Evolutionary conservation across 2,329 filamentous ascomycete species (phyloP).

Genomic region (Arthroderma sp.): DNA sequence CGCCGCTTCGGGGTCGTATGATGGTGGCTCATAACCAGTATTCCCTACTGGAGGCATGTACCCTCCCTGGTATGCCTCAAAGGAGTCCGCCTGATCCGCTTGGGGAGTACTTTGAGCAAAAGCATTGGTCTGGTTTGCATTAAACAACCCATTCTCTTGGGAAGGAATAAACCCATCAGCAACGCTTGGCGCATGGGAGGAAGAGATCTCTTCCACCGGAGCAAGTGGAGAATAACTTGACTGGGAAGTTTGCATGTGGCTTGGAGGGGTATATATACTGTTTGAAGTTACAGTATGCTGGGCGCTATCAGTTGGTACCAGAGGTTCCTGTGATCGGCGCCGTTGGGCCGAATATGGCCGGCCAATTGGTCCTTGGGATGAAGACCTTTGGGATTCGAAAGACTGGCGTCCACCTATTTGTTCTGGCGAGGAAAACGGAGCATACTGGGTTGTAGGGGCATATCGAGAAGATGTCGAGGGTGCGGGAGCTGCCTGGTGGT

Average conservation of each 20-base stretch:
- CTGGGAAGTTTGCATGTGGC: conserved; percentile 14
- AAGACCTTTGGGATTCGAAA: conserved; percentile 33
- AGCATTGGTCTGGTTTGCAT: background rate
- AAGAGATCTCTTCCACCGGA: conserved; percentile 26
- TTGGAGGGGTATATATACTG: conserved; percentile 14
- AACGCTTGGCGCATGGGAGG: conserved; percentile 13
- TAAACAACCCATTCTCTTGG: conserved; percentile 3
- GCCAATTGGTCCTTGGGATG: conserved; percentile 20
- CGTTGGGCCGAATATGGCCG: conserved; percentile 19
- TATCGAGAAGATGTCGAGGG: conserved; percentile 28
- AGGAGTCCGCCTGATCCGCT: too few relatives aligned
- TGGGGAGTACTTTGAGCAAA: background rate
- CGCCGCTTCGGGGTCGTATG: conserved; percentile 30
- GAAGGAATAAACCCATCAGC: conserved; percentile 2
- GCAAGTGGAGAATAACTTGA: conserved; percentile 26
- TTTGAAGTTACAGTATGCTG: conserved; percentile 19
- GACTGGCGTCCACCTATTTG: conserved; percentile 37
- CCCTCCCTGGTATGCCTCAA: background rate
- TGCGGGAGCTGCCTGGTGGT: conserved; percentile 20
- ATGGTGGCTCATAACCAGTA: conserved; percentile 21
- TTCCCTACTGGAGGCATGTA: conserved; percentile 21
- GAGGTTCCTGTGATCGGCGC: conserved; percentile 25
- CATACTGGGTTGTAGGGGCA: conserved; percentile 30
- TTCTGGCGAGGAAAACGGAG: conserved; percentile 39
- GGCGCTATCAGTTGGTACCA: conserved; percentile 21